Evolutionary conservation across 345 rosid species (phyloP), one percentile per base, ranked within the genome.

Genomic region (Hypericum perforatum): DNA sequence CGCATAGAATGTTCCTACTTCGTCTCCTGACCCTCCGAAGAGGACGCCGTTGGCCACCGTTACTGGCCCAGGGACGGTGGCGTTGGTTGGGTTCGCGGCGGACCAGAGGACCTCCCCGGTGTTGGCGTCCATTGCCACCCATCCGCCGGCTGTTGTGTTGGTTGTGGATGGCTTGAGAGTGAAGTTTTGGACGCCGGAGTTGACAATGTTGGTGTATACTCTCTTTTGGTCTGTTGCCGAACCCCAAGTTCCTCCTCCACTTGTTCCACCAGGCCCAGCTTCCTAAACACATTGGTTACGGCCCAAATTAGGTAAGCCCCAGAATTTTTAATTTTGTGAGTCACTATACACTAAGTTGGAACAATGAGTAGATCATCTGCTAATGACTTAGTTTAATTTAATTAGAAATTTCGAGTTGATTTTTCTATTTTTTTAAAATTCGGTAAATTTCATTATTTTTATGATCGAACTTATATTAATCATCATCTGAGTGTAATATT

Each of bases 191-290:
- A 5, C 22, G 0, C 29, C 36, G 29, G 13, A 11, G 45, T 56
- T 63, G 56, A 40, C 67, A 11, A 63, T 63, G 52, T 72, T 68
- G 43, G 70, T 68, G 56, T 67, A 72, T 8, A 68, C 37, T 22
- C 57, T 59, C 37, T 62, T 52, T 6, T 49, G 56, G 39, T 72
- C 73, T 0, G 65, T 68, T 11, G 77, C 67, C 49, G 77, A 64
- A 5, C 70, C 73, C 73, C 73, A 68, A 5, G 0, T 11, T 6
- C 64, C 70, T 40, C 77, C 77, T 11, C 73, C 73, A 0, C 43
- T 56, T 5, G 7, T 1, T 9, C 77, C 60, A 0, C 70, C 70
- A 5, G 70, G 74, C 12, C 67, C 70, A 16, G 67, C 70, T 22
- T 49, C 42, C 70, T 62, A 9, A 41, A 64, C 5, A 11, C 11